Evolutionary conservation across 768 basidiomycete species (phyloP).

Genomic region (Chalciporus sphaerocephalus): DNA sequence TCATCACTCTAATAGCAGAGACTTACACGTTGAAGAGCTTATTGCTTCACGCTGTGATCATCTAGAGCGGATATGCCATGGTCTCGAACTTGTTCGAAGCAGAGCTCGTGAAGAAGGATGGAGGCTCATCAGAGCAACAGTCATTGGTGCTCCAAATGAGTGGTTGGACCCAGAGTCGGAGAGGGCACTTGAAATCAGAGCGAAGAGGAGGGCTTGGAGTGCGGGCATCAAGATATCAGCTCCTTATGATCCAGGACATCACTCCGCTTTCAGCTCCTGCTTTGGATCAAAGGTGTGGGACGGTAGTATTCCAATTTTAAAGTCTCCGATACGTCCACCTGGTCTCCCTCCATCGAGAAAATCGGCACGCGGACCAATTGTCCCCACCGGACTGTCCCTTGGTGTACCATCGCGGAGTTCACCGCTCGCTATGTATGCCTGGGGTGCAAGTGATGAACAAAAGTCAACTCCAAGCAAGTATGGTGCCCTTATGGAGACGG

Average conservation of each 20-base stretch:
- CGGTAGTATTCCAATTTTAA: conserved; percentile 1
- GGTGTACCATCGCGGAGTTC: conserved; percentile 49
- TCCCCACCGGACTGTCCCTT: conserved; percentile 41
- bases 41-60: conserved; percentile 14
- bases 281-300: conserved; percentile 16
- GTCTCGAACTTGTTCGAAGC: conserved; percentile 39
- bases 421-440: conserved; percentile 40
- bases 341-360: conserved; percentile 16
- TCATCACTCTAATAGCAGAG: conserved; percentile 1
- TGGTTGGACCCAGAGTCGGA: conserved; percentile 28
- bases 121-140: conserved; percentile 34
- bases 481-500: conserved; percentile 18
- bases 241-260: conserved; percentile 9
- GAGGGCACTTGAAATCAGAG: conserved; percentile 49
- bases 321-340: conserved; percentile 13
- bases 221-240: conserved; percentile 43
- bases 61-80: conserved; percentile 39
- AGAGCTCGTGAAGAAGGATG: conserved; percentile 40
- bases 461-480: conserved; percentile 15
- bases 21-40: conserved; percentile 9
- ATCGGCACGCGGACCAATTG: conserved; percentile 17
- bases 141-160: conserved; percentile 18
- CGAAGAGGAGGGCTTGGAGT: conserved; percentile 64
- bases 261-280: not conserved
- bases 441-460: conserved; percentile 38